These are phyloP conservation scores for Macrotyloma uniflorum DNA, from an alignment of 306 rosid species.

Conservation along the genomic window DNA sequence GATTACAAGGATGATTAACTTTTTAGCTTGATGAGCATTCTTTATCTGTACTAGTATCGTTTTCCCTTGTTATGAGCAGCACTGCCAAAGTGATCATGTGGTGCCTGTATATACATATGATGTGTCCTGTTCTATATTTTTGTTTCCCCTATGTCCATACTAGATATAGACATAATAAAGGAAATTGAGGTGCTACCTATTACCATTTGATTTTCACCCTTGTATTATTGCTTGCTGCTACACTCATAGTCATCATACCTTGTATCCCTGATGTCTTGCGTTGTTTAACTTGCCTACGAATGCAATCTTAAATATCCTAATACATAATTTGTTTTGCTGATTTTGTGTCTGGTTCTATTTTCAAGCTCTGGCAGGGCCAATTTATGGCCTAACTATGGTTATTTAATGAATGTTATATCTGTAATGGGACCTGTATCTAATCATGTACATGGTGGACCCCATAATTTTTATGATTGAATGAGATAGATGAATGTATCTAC, in stretches of 20 bases:
- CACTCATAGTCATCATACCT: background rate
- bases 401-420: constrained; percentile 10
- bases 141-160: constrained; percentile 44
- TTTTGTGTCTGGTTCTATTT: constrained; percentile 2
- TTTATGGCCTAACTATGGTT: background rate
- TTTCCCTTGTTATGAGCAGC: constrained; percentile 48
- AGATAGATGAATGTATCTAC: constrained; percentile 23
- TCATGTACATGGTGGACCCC: constrained; percentile 27
- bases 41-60: constrained; percentile 61
- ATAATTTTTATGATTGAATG: constrained; percentile 3
- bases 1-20: constrained; percentile 60
- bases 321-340: background rate
- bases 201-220: constrained; percentile 23
- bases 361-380: background rate
- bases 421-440: constrained; percentile 27
- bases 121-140: constrained; percentile 53
- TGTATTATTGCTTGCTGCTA: constrained; percentile 39
- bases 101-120: constrained; percentile 62
- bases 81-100: constrained; percentile 43
- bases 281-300: background rate
- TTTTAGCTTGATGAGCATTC: constrained; percentile 46
- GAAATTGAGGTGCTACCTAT: constrained; percentile 38
- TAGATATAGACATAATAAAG: constrained; percentile 48
- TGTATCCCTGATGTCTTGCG: background rate
- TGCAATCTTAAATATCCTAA: constrained; percentile 20